These are phyloP conservation scores for Pisolithus marmoratus DNA, from an alignment of 768 basidiomycete genomes.

Conservation along the genomic window DNA sequence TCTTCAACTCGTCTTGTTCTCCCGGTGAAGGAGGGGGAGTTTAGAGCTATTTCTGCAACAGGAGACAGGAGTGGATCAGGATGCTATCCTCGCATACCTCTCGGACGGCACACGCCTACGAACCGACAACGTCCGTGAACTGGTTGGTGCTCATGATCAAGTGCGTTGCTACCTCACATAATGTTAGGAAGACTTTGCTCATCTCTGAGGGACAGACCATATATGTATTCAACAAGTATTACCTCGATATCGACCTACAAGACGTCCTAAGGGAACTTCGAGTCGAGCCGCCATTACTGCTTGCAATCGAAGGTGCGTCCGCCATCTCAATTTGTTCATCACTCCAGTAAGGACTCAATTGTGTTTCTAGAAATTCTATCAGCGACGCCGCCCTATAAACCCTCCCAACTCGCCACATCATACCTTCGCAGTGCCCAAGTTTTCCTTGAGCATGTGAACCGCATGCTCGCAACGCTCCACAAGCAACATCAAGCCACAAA, in stretches of 20 bases:
- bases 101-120: slow-evolving; percentile 73
- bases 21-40: slow-evolving; percentile 45
- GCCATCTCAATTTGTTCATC: background rate
- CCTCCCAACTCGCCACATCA: slow-evolving; percentile 59
- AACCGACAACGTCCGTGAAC: slow-evolving; percentile 66
- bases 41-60: slow-evolving; percentile 69
- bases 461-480: slow-evolving; percentile 46
- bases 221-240: slow-evolving; percentile 80
- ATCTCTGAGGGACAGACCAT: slow-evolving; percentile 45
- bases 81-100: slow-evolving; percentile 69
- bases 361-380: slow-evolving; percentile 45
- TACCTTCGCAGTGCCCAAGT: slow-evolving; percentile 58
- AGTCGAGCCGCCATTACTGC: slow-evolving; percentile 56
- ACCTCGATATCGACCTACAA: slow-evolving; percentile 64
- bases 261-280: slow-evolving; percentile 61
- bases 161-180: slow-evolving; percentile 31
- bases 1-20: background rate
- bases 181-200: background rate
- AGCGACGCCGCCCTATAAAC: slow-evolving; percentile 68
- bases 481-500: slow-evolving; percentile 65
- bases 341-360: background rate
- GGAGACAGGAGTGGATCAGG: slow-evolving; percentile 65
- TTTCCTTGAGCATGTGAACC: slow-evolving; percentile 59
- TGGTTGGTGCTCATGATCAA: slow-evolving; percentile 72
- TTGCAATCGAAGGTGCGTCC: slow-evolving; percentile 62